Evolutionary conservation across 139 green algal genomes (phyloP).

Genomic region (Volvox africanus): DNA sequence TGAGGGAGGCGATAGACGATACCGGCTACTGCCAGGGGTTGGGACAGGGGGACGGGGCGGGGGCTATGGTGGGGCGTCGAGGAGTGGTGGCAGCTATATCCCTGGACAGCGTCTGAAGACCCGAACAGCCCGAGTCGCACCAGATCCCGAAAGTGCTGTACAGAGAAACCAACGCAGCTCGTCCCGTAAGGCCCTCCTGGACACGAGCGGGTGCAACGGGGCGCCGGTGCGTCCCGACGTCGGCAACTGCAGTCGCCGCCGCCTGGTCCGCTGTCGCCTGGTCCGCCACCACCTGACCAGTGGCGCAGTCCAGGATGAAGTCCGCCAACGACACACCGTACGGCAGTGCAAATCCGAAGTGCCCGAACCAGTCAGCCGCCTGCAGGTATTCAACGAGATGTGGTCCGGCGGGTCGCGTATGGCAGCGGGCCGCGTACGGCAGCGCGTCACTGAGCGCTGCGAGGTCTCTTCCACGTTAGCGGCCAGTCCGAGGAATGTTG

Average conservation of each 20-base stretch:
- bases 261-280: constrained; percentile 3
- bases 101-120: too few species aligned
- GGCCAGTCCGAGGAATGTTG: too few species aligned
- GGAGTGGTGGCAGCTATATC: too few species aligned
- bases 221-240: background rate
- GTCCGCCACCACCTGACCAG: constrained; percentile 41
- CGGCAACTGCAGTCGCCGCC: background rate
- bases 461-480: too few species aligned
- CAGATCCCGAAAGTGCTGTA: constrained; percentile 52
- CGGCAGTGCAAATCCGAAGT: constrained; percentile 74
- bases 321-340: constrained; percentile 76
- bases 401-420: too few species aligned
- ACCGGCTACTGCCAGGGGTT: too few species aligned
- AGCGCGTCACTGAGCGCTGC: too few species aligned
- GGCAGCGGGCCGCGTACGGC: too few species aligned
- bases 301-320: constrained; percentile 56
- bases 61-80: too few species aligned
- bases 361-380: constrained; percentile 75
- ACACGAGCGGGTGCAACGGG: background rate
- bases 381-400: background rate
- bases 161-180: background rate
- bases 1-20: too few species aligned
- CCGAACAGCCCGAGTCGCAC: background rate
- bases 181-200: constrained; percentile 14
- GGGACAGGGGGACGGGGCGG: too few species aligned